phyloP scores from a whole-genome alignment of 23 red algal species.

The Gracilaria domingensis region DNA sequence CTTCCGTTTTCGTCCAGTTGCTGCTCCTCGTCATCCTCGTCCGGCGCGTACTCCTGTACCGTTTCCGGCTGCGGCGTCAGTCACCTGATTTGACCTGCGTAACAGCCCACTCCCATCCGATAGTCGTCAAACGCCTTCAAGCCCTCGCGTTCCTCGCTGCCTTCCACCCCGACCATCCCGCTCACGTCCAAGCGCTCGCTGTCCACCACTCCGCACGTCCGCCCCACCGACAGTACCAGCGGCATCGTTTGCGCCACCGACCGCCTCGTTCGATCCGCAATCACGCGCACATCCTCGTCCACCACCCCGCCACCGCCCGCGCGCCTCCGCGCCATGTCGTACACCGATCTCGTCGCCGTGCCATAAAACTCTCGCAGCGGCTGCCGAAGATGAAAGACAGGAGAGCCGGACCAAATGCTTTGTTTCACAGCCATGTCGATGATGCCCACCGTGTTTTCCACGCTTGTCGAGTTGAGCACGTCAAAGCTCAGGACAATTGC shows the following conservation, averaged over 20 bases:
- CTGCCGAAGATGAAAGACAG: constrained; percentile 2
- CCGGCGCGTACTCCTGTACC: neutral
- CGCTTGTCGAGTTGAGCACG: neutral
- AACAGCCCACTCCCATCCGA: constrained; percentile 38
- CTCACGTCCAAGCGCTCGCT: neutral
- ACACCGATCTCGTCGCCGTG: neutral
- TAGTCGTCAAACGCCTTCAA: constrained; percentile 39
- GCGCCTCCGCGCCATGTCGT: neutral
- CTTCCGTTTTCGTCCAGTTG: neutral
- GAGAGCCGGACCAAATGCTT: neutral
- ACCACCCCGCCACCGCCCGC: neutral
- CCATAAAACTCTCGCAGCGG: neutral
- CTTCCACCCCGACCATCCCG: neutral
- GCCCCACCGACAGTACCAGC: constrained; percentile 29
- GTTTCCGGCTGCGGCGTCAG: constrained; percentile 24
- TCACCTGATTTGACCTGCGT: constrained; percentile 13
- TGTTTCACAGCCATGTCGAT: neutral
- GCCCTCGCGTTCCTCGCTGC: neutral
- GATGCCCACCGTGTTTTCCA: neutral
- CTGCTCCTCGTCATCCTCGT: neutral
- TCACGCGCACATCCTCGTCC: neutral
- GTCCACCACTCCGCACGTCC: constrained; percentile 28
- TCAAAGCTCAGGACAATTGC: neutral
- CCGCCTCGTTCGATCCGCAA: neutral
- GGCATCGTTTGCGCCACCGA: neutral